Base-by-base conservation (phyloP, 805 yeast genomes). In the Saccharomycopsis sp. region DNA sequence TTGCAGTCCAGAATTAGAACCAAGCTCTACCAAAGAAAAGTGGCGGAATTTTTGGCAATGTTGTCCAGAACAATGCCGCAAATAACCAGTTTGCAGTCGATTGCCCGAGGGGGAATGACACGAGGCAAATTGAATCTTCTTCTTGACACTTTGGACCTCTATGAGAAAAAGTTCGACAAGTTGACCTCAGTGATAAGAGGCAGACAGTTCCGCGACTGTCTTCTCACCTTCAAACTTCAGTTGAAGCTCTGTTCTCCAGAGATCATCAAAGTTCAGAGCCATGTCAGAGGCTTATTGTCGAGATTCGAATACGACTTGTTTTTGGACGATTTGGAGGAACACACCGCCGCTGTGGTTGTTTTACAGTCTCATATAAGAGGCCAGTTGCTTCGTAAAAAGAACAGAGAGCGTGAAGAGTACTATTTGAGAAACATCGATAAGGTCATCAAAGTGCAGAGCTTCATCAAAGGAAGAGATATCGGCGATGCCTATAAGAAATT, bases 401-500 rank as follows among this genome's bases (percentile, higher is more conserved):
- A 77, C 14, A 61, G 61, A 2, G 68, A 70, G 1, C 66, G 69
- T 54, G 68, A 72, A 62, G 67, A 68, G 1, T 77, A 83, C 71
- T 92, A 89, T 71, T 67, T 67, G 16, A 67, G 70, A 2, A 83
- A 89, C 64, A 67, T 79, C 46, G 78, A 75, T n/a, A 76, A 79
- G 46, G 80, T 94, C 15, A 75, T 89, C 61, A 80, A 76, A 65
- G 80, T 91, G 16, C 99, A 94, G 72, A 84, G 90, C 53, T 75
- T 76, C 46, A 78, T 92, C 57, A 79, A 91, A 57, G 84, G 90
- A 34, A 76, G 78, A 64, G 79, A 82, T 57, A 84, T 86, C 57
- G 85, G 85, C 7, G 77, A 75, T 34, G 94, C 96, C 1, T 94
- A 89, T 71, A 79, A 79, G 60, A 81, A 89, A 1, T 73, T 94